Evolutionary conservation across 2,329 filamentous ascomycete genomes (phyloP).

Genomic region (Apiospora kogelbergensis): DNA sequence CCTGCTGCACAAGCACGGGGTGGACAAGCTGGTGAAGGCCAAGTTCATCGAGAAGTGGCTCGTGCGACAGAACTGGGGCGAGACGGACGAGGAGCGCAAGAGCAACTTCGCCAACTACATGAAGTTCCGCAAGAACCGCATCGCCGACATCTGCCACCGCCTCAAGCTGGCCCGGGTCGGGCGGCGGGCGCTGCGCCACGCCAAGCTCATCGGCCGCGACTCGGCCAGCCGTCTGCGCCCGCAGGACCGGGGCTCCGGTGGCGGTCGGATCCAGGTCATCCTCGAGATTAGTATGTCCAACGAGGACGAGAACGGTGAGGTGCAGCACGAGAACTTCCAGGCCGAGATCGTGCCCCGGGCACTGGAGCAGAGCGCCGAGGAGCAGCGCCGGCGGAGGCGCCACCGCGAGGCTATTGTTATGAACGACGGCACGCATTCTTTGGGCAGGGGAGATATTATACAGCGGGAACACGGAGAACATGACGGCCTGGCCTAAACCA

Average conservation of each 20-base stretch:
- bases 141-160: slow-evolving; percentile 51
- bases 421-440: slow-evolving; percentile 76
- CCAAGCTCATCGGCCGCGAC: slow-evolving; percentile 42
- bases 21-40: slow-evolving; percentile 58
- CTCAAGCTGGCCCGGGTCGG: slow-evolving; percentile 52
- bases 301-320: slow-evolving; percentile 27
- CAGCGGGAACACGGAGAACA: slow-evolving; percentile 52
- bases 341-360: slow-evolving; percentile 36
- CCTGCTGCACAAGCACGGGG: slow-evolving; percentile 59
- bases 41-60: slow-evolving; percentile 73
- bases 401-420: slow-evolving; percentile 88
- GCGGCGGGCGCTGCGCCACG: slow-evolving; percentile 49
- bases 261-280: slow-evolving; percentile 34
- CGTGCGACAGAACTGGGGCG: slow-evolving; percentile 69
- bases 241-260: slow-evolving; percentile 21
- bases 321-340: slow-evolving; percentile 29
- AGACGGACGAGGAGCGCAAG: slow-evolving; percentile 49
- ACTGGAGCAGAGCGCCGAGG: slow-evolving; percentile 59
- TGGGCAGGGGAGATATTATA: slow-evolving; percentile 77
- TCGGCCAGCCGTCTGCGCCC: slow-evolving; percentile 19
- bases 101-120: slow-evolving; percentile 55
- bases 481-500: not conserved
- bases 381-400: slow-evolving; percentile 71
- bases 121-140: slow-evolving; percentile 49
- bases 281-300: slow-evolving; percentile 35